Percentiles rank a stretch among this genome's conserved stretches.
These are phyloP conservation scores for Tricholoma sp. DNA, from an alignment of 768 basidiomycete genomes.

Conservation along the genomic window DNA sequence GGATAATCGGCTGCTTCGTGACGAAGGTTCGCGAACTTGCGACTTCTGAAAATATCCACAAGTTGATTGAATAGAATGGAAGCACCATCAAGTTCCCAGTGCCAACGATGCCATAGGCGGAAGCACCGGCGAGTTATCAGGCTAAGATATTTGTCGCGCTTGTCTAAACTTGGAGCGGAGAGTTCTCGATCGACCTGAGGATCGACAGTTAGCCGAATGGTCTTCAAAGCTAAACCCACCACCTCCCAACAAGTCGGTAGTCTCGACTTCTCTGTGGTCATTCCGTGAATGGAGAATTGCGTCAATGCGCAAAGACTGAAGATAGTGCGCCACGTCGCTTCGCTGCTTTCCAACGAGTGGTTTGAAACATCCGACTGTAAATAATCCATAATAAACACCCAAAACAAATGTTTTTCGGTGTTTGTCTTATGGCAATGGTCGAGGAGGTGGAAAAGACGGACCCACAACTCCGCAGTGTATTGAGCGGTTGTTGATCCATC, in stretches of 20 bases:
- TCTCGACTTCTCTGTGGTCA: slow-evolving; percentile 26
- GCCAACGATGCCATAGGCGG: slow-evolving; percentile 69
- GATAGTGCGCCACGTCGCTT: slow-evolving; percentile 66
- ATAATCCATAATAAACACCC: slow-evolving; percentile 36
- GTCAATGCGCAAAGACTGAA: slow-evolving; percentile 70
- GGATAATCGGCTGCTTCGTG: slow-evolving; percentile 64
- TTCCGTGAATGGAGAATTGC: slow-evolving; percentile 63
- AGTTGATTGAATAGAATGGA: slow-evolving; percentile 57
- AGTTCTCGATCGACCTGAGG: slow-evolving; percentile 36
- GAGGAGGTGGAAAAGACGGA: slow-evolving; percentile 61
- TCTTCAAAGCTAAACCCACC: slow-evolving; percentile 50
- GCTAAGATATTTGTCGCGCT: slow-evolving; percentile 67
- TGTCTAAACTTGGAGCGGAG: slow-evolving; percentile 33
- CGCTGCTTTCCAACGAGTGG: slow-evolving; percentile 45
- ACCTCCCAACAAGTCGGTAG: slow-evolving; percentile 65
- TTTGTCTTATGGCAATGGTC: slow-evolving; percentile 16
- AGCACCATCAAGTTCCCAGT: slow-evolving; percentile 62
- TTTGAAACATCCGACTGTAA: slow-evolving; percentile 23
- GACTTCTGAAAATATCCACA: slow-evolving; percentile 67
- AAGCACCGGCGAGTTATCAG: slow-evolving; percentile 69
- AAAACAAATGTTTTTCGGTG: slow-evolving; percentile 30
- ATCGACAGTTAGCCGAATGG: slow-evolving; percentile 51
- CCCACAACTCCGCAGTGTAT: slow-evolving; percentile 65
- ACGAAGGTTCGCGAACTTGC: slow-evolving; percentile 69
- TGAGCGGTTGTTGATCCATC: slow-evolving; percentile 35